Evolutionary conservation across 1,139 yeast genomes (phyloP).

Genomic region (Saccharomycopsis hybrid): DNA sequence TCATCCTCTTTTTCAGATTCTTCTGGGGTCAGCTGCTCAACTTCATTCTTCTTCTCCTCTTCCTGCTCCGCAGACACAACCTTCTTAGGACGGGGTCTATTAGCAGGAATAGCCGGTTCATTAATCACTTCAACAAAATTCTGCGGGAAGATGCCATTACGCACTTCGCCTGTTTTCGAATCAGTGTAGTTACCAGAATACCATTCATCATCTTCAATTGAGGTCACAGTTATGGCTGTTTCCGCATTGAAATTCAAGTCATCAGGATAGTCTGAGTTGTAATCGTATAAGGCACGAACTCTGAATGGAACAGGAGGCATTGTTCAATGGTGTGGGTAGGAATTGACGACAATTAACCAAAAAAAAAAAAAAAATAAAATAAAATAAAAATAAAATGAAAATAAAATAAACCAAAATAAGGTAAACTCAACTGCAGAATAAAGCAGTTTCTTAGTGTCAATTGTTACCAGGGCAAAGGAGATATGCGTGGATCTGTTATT

Average conservation of each 20-base stretch:
- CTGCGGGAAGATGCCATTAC: conserved; percentile 80
- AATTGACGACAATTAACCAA: no score
- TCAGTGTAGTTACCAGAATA: conserved; percentile 60
- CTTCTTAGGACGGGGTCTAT: conserved; percentile 14
- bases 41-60: not conserved
- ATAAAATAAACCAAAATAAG: no score
- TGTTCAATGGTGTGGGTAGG: not conserved
- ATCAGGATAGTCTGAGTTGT: conserved; percentile 74
- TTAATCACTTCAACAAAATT: conserved; percentile 56
- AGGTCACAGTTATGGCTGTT: conserved; percentile 65
- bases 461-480: no score
- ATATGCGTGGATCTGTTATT: no score
- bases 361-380: no score
- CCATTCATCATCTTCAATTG: conserved; percentile 90
- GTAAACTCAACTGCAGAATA: no score
- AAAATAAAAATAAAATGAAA: no score
- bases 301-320: conserved; percentile 44
- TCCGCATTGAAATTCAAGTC: conserved; percentile 69
- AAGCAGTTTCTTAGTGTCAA: no score
- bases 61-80: conserved; percentile 1
- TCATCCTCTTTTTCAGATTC: not conserved
- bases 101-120: conserved; percentile 14
- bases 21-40: not conserved
- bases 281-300: conserved; percentile 66
- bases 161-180: conserved; percentile 29